A percentile compares a stretch with the other conserved stretches of the same genome.
Evolutionary conservation across 768 basidiomycete genomes (phyloP).

Genomic region (Leccinum variicolor): DNA sequence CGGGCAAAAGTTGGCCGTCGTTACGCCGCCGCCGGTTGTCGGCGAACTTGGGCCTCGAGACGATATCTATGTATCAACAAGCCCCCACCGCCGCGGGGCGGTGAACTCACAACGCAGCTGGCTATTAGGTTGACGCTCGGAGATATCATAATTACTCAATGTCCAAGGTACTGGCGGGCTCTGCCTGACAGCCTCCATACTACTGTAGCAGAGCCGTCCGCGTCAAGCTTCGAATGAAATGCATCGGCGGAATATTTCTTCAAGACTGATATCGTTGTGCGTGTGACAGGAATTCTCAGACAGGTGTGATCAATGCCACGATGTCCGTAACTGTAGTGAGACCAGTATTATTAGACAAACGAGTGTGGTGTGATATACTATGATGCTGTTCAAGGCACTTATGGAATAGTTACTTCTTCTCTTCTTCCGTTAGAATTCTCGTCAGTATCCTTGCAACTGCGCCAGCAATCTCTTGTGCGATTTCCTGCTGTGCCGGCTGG

Average conservation of each 20-base stretch:
- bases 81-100: not conserved
- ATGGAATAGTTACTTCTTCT: not conserved
- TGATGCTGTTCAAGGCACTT: not conserved
- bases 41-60: not conserved
- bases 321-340: not conserved
- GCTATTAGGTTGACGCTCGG: not conserved
- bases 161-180: not conserved
- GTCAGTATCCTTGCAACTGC: conserved; percentile 41
- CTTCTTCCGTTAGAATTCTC: conserved; percentile 28
- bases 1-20: not conserved
- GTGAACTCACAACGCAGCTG: not conserved
- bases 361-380: conserved; percentile 6
- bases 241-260: not conserved
- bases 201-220: not conserved
- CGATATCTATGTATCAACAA: not conserved
- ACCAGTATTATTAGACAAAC: not conserved
- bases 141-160: not conserved
- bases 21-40: not conserved
- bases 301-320: not conserved
- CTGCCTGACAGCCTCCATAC: not conserved
- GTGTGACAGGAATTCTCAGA: not conserved
- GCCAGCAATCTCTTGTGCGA: conserved; percentile 37
- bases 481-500: conserved; percentile 27
- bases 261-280: not conserved
- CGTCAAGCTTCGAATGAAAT: not conserved